phyloP scores from a whole-genome alignment of 495 filamentous ascomycete species.

The Talaromyces borbonicus region DNA sequence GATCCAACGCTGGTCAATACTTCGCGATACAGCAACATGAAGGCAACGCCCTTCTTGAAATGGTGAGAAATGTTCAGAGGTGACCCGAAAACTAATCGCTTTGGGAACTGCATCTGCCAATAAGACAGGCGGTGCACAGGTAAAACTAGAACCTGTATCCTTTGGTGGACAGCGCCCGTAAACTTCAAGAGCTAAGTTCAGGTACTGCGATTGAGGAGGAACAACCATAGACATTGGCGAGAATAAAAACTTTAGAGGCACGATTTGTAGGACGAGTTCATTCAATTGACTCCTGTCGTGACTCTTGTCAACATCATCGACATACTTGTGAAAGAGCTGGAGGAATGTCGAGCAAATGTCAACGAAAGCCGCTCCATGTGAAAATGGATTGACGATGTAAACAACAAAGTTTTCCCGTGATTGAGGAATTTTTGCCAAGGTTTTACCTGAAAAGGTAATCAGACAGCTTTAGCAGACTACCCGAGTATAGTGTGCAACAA shows the following conservation, averaged over 20 bases:
- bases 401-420: conserved; percentile 63
- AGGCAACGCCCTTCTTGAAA: conserved; percentile 77
- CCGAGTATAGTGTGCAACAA: no score
- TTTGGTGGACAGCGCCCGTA: conserved; percentile 73
- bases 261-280: conserved; percentile 74
- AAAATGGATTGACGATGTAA: conserved; percentile 76
- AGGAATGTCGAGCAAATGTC: conserved; percentile 74
- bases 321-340: conserved; percentile 62
- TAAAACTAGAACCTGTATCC: conserved; percentile 24
- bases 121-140: conserved; percentile 60
- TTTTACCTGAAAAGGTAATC: conserved; percentile 23
- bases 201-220: conserved; percentile 55
- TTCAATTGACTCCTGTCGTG: conserved; percentile 44
- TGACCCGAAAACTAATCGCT: conserved; percentile 70
- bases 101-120: conserved; percentile 65
- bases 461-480: no score
- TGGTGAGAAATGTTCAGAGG: conserved; percentile 43
- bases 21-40: conserved; percentile 79
- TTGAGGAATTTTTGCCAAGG: conserved; percentile 33
- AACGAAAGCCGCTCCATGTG: conserved; percentile 51
- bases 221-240: conserved; percentile 55
- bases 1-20: conserved; percentile 76
- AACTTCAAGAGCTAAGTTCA: conserved; percentile 67
- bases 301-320: conserved; percentile 34
- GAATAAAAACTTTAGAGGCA: conserved; percentile 62